phyloP scores from a whole-genome alignment of 2,329 filamentous ascomycete species.

The Biscogniauxia mediterranea region DNA sequence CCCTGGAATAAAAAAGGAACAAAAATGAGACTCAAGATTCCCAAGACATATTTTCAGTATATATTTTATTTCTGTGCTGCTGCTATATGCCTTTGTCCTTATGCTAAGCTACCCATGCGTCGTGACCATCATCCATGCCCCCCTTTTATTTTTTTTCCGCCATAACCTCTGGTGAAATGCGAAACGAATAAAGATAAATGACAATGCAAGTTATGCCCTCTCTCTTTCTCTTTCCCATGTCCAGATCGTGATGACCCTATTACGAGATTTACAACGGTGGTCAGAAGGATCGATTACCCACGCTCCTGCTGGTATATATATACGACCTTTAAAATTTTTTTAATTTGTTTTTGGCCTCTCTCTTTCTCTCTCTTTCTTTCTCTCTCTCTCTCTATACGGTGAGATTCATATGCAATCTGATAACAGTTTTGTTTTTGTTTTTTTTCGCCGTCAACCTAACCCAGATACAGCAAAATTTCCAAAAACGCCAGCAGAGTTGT shows the following conservation, averaged over 20 bases:
- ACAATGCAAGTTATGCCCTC: no score
- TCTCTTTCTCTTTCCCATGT: no score
- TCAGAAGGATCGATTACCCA: no score
- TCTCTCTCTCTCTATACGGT: background rate
- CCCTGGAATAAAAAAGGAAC: conserved; percentile 18
- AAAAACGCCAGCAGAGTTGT: background rate
- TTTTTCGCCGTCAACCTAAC: background rate
- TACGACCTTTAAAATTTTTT: background rate
- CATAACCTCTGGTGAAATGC: no score
- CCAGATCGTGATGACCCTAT: no score
- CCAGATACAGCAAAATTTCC: background rate
- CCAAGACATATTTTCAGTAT: conserved; percentile 13
- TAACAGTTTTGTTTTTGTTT: background rate
- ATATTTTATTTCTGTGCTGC: background rate
- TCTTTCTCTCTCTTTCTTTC: background rate
- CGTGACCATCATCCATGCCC: background rate
- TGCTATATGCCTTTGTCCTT: background rate
- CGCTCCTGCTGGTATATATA: background rate
- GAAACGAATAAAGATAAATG: no score
- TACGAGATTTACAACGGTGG: background rate
- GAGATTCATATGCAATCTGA: background rate
- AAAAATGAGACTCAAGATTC: conserved; percentile 31
- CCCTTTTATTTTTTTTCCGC: no score
- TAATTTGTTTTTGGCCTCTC: background rate
- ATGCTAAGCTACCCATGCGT: background rate